Evolutionary conservation across 2,329 filamentous ascomycete genomes (phyloP), one percentile per base, ranked within the genome.

Genomic region (Xylariaceae sp.): DNA sequence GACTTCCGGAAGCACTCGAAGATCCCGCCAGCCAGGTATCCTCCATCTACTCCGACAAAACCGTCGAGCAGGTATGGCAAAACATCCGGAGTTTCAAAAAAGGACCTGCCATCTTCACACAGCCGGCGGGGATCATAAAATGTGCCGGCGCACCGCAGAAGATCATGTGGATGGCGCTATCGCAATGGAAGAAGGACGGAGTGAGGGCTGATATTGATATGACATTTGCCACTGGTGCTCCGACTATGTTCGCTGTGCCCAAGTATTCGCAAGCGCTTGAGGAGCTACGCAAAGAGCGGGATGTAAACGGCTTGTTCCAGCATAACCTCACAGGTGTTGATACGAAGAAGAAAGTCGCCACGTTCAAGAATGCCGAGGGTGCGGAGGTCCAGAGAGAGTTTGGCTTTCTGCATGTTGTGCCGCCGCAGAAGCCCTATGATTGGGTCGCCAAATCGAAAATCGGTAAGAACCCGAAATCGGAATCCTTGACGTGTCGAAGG

Each of bases 161-260:
- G 63, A 65, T 72, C 52, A 61, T 72, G 60, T 72, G 70, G 70
- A 70, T 72, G 68, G 70, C 69, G 3, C 60, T 71, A 19, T 69
- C 67, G 9, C 66, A 71, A 51, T 72, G 70, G 70, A 59, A 69
- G 51, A 62, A 64, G 14, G 64, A 69, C 16, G 68, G 66, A 10
- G 63, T 70, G 9, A 58, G 67, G 22, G 57, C 63, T 41, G 55
- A 66, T 17, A 66, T 72, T 38, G 55, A 66, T 19, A 62, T 67
- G 1, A 60, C 61, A 11, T 73, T 72, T 28, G 69, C 70, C 10
- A 73, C 70, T 19, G 70, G 70, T 12, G 60, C 56, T 18, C 50
- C 66, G 6, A 66, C 60, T 36, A 73, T 73, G 70, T 73, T 73
- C 43, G 69, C 65, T 13, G 70, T 73, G 33, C 67, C 69, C 6